phyloP scores from a whole-genome alignment of 208 protist genomes.

The Naegleria fowleri region DNA sequence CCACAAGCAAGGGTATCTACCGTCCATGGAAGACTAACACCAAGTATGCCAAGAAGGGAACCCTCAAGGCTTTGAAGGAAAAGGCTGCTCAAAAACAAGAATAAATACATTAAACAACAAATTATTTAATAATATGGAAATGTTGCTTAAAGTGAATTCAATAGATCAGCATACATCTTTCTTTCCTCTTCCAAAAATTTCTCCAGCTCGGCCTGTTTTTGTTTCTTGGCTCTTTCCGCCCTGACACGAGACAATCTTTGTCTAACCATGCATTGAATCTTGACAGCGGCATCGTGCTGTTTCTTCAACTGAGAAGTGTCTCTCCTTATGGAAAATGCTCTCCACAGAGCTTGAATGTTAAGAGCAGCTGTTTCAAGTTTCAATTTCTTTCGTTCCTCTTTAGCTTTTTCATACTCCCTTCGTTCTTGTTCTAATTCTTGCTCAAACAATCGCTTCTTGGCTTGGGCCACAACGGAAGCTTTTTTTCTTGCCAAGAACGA shows the following conservation, averaged over 20 bases:
- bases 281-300: neutral
- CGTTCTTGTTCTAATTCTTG: neutral
- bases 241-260: neutral
- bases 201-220: neutral
- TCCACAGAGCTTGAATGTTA: neutral
- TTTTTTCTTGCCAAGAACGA: neutral
- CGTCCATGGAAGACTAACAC: neutral
- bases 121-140: neutral
- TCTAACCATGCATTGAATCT: neutral
- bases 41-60: neutral
- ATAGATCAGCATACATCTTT: neutral
- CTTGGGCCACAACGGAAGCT: neutral
- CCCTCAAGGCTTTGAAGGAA: neutral
- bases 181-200: neutral
- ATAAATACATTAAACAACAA: neutral
- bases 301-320: neutral
- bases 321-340: neutral
- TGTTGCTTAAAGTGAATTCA: neutral
- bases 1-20: constrained; percentile 42
- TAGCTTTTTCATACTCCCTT: neutral
- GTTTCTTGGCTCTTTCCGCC: neutral
- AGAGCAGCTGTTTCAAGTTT: neutral
- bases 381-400: neutral
- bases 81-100: neutral
- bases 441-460: neutral